These are phyloP conservation scores for Erigeron canadensis DNA, from an alignment of 129 eudicot genomes.

Conservation along the genomic window DNA sequence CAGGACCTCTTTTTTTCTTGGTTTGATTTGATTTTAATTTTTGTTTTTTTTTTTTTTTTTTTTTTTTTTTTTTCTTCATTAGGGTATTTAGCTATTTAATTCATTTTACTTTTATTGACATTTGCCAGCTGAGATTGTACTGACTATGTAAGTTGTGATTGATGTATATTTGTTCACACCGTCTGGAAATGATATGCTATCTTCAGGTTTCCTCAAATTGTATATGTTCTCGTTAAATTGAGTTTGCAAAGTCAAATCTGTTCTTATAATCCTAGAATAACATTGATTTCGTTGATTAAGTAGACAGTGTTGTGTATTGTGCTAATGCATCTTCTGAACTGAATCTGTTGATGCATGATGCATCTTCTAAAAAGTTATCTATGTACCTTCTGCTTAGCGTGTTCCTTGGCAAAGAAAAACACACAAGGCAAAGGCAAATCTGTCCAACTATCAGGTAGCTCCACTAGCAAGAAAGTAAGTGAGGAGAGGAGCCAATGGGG, in stretches of 20 bases:
- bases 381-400: too few relatives aligned
- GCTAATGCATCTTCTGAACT: too few relatives aligned
- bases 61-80: background rate
- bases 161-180: conserved; percentile 7
- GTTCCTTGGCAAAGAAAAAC: too few relatives aligned
- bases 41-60: background rate
- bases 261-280: background rate
- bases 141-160: conserved; percentile 6
- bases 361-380: too few relatives aligned
- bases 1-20: conserved; percentile 18
- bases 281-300: too few relatives aligned
- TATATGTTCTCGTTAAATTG: background rate
- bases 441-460: too few relatives aligned
- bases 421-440: too few relatives aligned
- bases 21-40: conserved; percentile 1
- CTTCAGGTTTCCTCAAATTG: background rate
- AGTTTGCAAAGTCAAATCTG: background rate
- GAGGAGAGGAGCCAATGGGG: too few relatives aligned
- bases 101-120: conserved; percentile 15
- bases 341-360: too few relatives aligned
- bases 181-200: background rate
- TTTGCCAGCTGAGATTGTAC: background rate
- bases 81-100: background rate
- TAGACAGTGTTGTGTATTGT: too few relatives aligned
- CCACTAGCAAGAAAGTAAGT: too few relatives aligned